phyloP scores from a whole-genome alignment of 2,329 filamentous ascomycete genomes.

The Mollisia scopiformis region DNA sequence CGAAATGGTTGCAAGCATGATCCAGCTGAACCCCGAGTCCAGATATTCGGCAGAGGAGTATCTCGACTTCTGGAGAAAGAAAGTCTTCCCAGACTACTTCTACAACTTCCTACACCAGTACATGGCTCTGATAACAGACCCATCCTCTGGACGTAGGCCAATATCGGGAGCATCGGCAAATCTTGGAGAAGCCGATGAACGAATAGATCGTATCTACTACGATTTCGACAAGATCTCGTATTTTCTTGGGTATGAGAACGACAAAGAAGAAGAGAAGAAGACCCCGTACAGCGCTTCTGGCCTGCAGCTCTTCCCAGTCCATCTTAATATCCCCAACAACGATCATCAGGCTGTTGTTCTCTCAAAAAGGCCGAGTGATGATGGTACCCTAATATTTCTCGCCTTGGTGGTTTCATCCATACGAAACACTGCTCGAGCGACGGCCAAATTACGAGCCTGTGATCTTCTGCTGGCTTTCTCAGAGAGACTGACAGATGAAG shows the following conservation, averaged over 20 bases:
- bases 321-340: slow-evolving; percentile 85
- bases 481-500: slow-evolving; percentile 90
- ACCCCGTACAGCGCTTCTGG: slow-evolving; percentile 52
- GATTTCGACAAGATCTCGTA: slow-evolving; percentile 99
- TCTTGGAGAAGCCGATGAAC: slow-evolving; percentile 85
- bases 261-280: slow-evolving; percentile 33
- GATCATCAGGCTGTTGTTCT: slow-evolving; percentile 68
- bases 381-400: slow-evolving; percentile 90
- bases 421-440: slow-evolving; percentile 84
- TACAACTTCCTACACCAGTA: slow-evolving; percentile 98
- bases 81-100: slow-evolving; percentile 95
- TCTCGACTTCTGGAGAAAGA: slow-evolving; percentile 86
- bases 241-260: slow-evolving; percentile 76
- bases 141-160: slow-evolving; percentile 75
- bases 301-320: slow-evolving; percentile 73
- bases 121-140: slow-evolving; percentile 94
- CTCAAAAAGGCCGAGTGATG: slow-evolving; percentile 69
- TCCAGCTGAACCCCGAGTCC: slow-evolving; percentile 88
- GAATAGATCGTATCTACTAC: slow-evolving; percentile 89
- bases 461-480: slow-evolving; percentile 91
- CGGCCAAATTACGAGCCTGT: slow-evolving; percentile 86
- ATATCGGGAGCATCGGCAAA: slow-evolving; percentile 71
- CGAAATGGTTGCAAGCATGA: slow-evolving; percentile 93
- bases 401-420: slow-evolving; percentile 87
- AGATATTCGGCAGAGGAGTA: slow-evolving; percentile 94